Percentiles rank a stretch among this genome's conserved stretches.
Evolutionary conservation across 164 flowering plant genomes (phyloP).

Genomic region (Vitis amurensis): DNA sequence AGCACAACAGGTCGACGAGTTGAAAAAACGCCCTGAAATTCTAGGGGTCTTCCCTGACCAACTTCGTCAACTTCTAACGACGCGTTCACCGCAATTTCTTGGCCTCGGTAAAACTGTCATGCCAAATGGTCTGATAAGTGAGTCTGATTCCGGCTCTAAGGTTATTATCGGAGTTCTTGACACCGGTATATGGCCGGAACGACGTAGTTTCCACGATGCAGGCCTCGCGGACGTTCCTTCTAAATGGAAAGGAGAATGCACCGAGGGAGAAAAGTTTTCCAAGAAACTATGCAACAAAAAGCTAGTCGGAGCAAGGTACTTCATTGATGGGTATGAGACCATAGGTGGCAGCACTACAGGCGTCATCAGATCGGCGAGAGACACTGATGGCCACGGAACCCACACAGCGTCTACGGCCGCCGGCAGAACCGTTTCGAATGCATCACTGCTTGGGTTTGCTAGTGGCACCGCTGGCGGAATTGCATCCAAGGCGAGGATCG

Average conservation of each 20-base stretch:
- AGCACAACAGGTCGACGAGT: slow-evolving; percentile 22
- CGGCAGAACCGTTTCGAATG: slow-evolving; percentile 31
- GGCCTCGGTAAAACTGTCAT: slow-evolving; percentile 23
- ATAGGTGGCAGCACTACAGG: neutral
- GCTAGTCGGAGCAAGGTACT: slow-evolving; percentile 50
- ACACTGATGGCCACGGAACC: slow-evolving; percentile 56
- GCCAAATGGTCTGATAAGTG: slow-evolving; percentile 12
- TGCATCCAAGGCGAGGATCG: slow-evolving; percentile 62
- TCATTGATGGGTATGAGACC: slow-evolving; percentile 17
- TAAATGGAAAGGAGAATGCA: slow-evolving; percentile 51
- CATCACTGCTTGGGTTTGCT: slow-evolving; percentile 44
- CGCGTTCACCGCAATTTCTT: slow-evolving; percentile 47
- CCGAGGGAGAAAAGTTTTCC: slow-evolving; percentile 28
- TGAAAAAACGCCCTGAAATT: slow-evolving; percentile 24
- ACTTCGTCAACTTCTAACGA: slow-evolving; percentile 39
- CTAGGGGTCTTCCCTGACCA: slow-evolving; percentile 38
- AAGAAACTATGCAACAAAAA: slow-evolving; percentile 44
- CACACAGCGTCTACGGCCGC: slow-evolving; percentile 68
- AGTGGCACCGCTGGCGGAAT: slow-evolving; percentile 46
- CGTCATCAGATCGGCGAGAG: slow-evolving; percentile 31
- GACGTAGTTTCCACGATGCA: slow-evolving; percentile 46
- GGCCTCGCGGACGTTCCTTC: slow-evolving; percentile 48
- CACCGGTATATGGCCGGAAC: slow-evolving; percentile 55
- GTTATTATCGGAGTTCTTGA: slow-evolving; percentile 17
- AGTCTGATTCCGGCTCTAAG: slow-evolving; percentile 47